Conservation (phyloP, 208 protist species). For the Leishmania mexicana region DNA sequence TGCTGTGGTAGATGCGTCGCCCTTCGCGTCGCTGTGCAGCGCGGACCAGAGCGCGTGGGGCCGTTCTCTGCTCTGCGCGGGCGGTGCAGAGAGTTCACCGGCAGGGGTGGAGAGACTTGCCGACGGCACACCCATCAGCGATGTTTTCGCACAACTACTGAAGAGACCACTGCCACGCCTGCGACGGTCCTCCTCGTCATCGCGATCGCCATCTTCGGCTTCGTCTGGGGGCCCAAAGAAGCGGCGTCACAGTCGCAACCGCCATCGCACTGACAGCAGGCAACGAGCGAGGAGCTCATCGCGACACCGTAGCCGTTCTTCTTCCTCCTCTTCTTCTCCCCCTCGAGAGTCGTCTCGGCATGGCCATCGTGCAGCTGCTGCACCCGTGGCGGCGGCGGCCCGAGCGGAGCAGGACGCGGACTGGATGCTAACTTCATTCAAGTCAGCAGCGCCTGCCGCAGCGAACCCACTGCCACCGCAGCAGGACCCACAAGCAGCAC, state of each 20-base stretch:
- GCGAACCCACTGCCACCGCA: not conserved
- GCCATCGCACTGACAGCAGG: not conserved
- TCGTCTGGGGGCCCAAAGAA: not conserved
- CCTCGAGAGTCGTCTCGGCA: not conserved
- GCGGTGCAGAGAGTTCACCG: not conserved
- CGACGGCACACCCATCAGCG: not conserved
- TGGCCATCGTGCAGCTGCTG: not conserved
- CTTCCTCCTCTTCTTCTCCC: not conserved
- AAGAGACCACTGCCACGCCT: slow-evolving; percentile 19
- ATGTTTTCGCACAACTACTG: slow-evolving; percentile 18
- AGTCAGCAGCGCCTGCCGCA: not conserved
- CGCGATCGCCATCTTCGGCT: not conserved
- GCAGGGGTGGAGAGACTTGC: not conserved
- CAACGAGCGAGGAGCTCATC: not conserved
- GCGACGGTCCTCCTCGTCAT: slow-evolving; percentile 6
- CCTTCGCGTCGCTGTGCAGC: not conserved
- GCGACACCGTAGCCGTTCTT: not conserved
- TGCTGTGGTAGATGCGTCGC: not conserved
- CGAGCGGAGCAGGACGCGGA: not conserved
- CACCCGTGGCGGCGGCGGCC: not conserved
- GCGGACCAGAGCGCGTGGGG: not conserved
- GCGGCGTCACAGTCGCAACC: not conserved
- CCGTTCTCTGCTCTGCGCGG: not conserved
- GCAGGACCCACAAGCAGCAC: not conserved
- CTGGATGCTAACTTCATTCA: not conserved